These are phyloP conservation scores for Aspergillus sp. DNA, from an alignment of 2,329 filamentous ascomycete genomes.

Conservation along the genomic window DNA sequence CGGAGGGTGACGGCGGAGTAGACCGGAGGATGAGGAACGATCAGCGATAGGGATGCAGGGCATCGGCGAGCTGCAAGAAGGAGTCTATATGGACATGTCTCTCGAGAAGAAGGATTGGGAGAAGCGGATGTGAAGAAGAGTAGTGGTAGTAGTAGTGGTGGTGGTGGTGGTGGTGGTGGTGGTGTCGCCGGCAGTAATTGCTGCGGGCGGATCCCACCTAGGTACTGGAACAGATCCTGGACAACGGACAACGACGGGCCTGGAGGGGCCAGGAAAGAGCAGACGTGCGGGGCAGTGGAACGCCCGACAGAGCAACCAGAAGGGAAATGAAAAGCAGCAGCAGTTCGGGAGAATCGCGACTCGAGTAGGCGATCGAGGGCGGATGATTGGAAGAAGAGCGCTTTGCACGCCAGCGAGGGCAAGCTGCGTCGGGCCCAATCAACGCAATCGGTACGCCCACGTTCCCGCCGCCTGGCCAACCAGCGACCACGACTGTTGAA, in stretches of 20 bases:
- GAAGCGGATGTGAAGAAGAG: slow-evolving; percentile 3
- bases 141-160: background rate
- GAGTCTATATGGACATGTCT: background rate
- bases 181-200: too few relatives aligned
- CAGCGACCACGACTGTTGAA: background rate
- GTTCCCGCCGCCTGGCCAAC: slow-evolving; percentile 8
- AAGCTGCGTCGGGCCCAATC: slow-evolving; percentile 19
- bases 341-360: background rate
- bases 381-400: background rate
- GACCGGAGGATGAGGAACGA: background rate
- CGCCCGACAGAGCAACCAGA: background rate
- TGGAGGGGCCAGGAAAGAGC: background rate
- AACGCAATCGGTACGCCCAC: slow-evolving; percentile 13
- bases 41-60: background rate
- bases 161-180: too few relatives aligned
- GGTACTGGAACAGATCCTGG: background rate
- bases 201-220: background rate
- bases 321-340: background rate
- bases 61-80: background rate
- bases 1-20: background rate
- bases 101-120: background rate
- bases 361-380: background rate
- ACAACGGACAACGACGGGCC: background rate
- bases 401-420: slow-evolving; percentile 13
- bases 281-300: background rate